These are phyloP conservation scores for Corniculantispora saksenae DNA, from an alignment of 2,329 filamentous ascomycete species.

Conservation along the genomic window DNA sequence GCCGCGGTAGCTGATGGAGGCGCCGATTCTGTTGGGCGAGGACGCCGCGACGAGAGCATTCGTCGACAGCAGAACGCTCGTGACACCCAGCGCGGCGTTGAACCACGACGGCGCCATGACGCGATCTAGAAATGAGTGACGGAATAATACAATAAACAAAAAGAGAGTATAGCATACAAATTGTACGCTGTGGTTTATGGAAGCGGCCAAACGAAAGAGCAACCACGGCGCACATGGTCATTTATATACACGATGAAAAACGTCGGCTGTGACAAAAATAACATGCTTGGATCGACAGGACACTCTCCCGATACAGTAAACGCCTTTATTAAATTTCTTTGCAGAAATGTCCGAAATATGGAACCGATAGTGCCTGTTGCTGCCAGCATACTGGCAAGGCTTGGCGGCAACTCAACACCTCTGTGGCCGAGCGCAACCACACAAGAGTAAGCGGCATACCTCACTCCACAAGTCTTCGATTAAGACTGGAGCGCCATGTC, in stretches of 20 bases:
- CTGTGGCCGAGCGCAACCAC: background rate
- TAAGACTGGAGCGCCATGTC: background rate
- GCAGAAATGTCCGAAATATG: background rate
- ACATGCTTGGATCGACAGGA: background rate
- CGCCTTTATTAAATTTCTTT: background rate
- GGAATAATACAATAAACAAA: background rate
- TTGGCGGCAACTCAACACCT: background rate
- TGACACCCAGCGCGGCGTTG: slow-evolving; percentile 5
- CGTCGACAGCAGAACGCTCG: slow-evolving; percentile 1
- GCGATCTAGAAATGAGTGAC: background rate
- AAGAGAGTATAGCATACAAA: background rate
- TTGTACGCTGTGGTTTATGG: background rate
- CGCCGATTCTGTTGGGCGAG: background rate
- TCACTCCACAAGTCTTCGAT: background rate
- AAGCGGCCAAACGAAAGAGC: background rate
- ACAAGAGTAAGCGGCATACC: background rate
- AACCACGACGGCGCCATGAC: slow-evolving; percentile 3
- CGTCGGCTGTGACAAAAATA: background rate
- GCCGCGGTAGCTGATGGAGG: background rate
- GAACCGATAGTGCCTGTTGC: background rate
- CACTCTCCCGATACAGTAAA: background rate
- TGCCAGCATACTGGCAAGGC: background rate
- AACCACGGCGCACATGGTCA: background rate
- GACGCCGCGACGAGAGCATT: background rate
- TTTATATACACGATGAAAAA: background rate